phyloP scores from a whole-genome alignment of 257 asterid genomes.

The Schizonepeta tenuifolia region DNA sequence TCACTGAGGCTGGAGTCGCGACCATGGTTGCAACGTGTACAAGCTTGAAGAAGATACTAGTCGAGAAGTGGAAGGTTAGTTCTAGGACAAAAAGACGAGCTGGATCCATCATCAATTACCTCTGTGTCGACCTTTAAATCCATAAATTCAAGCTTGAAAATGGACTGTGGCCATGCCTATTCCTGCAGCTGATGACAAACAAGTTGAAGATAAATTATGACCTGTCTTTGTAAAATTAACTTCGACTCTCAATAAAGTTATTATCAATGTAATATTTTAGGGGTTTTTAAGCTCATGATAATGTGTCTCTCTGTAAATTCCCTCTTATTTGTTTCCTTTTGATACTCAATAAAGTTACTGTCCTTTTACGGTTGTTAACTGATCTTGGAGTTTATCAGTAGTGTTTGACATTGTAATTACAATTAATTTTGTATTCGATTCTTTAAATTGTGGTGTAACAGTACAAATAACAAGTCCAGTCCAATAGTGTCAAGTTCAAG shows the following conservation, averaged over 20 bases:
- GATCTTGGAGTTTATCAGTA: background rate
- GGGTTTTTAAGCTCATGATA: background rate
- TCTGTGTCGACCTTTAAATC: constrained; percentile 70
- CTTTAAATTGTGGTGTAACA: too few species aligned
- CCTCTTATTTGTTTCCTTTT: background rate
- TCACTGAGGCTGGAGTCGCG: constrained; percentile 71
- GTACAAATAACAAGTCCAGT: too few species aligned
- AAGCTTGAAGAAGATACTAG: constrained; percentile 66
- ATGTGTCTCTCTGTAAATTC: background rate
- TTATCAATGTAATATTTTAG: background rate
- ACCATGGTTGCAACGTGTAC: constrained; percentile 65
- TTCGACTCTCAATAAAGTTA: background rate
- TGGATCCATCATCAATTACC: constrained; percentile 76
- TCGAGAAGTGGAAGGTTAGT: constrained; percentile 83
- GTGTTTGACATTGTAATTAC: background rate
- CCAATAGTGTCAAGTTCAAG: too few species aligned
- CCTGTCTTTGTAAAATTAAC: background rate
- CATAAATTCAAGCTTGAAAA: background rate
- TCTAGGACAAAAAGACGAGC: constrained; percentile 80
- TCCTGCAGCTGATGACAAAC: background rate
- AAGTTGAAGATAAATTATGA: constrained; percentile 26
- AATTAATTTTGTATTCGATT: too few species aligned
- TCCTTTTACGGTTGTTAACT: background rate
- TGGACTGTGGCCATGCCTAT: background rate
- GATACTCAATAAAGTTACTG: background rate